Conservation (phyloP, 176 grass and related monocot species). For the Dactylis glomerata region DNA sequence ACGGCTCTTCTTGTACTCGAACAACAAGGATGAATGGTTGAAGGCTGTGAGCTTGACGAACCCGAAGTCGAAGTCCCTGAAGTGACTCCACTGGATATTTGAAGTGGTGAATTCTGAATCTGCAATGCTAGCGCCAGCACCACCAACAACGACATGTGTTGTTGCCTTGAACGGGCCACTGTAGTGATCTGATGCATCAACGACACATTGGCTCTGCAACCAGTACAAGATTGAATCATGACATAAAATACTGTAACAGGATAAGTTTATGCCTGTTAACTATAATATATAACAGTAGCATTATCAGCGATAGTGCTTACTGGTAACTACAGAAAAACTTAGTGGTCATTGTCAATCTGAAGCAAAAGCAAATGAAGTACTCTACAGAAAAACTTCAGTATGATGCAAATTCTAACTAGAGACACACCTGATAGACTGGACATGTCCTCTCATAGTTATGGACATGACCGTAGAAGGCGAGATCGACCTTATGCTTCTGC, state of each 20-base stretch:
- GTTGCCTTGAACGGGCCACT: conserved; percentile 55
- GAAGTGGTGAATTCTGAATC: conserved; percentile 37
- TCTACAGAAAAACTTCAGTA: background rate
- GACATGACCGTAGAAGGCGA: conserved; percentile 69
- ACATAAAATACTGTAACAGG: background rate
- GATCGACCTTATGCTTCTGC: conserved; percentile 78
- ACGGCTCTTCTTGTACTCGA: conserved; percentile 25
- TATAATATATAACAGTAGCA: background rate
- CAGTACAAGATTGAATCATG: background rate
- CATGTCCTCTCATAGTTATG: conserved; percentile 83
- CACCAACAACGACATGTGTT: conserved; percentile 67
- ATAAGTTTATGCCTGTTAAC: too few relatives aligned
- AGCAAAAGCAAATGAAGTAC: background rate
- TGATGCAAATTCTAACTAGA: background rate
- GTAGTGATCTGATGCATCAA: conserved; percentile 47
- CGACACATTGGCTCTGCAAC: conserved; percentile 50
- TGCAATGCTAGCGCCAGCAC: conserved; percentile 42
- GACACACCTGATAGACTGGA: conserved; percentile 59
- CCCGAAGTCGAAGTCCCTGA: conserved; percentile 40
- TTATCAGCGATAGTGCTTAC: background rate
- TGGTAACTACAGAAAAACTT: too few relatives aligned
- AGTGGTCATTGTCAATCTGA: background rate
- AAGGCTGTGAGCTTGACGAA: conserved; percentile 30
- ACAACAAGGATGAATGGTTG: conserved; percentile 17
- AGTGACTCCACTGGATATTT: conserved; percentile 54